A percentile compares a stretch with the other conserved stretches of the same genome.
Conservation (phyloP, 2,329 filamentous ascomycete species). For the Cytospora paraplurivora region DNA sequence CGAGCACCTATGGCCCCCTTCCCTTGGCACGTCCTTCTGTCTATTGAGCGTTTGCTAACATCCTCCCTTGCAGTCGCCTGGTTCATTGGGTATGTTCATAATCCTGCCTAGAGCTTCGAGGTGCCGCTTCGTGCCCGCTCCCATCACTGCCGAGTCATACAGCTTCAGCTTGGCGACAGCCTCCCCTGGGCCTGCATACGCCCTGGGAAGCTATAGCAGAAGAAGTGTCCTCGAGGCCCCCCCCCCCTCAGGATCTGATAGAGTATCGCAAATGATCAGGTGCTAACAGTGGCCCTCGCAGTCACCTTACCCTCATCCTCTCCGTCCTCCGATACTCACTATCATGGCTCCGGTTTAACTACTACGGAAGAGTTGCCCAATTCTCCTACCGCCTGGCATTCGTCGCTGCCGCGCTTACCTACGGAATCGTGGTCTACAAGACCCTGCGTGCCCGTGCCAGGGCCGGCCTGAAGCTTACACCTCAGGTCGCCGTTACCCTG, state of each 20-base stretch:
- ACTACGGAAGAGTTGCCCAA: slow-evolving; percentile 72
- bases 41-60: slow-evolving; percentile 38
- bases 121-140: slow-evolving; percentile 9
- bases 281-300: slow-evolving; percentile 41
- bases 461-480: slow-evolving; percentile 64
- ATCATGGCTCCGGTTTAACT: slow-evolving; percentile 89
- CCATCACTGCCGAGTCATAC: not conserved
- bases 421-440: slow-evolving; percentile 99
- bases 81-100: slow-evolving; percentile 73
- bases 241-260: no score
- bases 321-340: slow-evolving; percentile 80
- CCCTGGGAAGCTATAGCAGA: no score
- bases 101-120: slow-evolving; percentile 25
- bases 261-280: not conserved
- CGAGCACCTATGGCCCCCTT: slow-evolving; percentile 26
- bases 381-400: slow-evolving; percentile 92
- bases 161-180: not conserved
- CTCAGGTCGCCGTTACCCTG: slow-evolving; percentile 63
- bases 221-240: not conserved
- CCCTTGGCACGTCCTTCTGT: slow-evolving; percentile 7
- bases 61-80: slow-evolving; percentile 62
- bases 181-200: not conserved
- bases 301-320: slow-evolving; percentile 84
- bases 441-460: slow-evolving; percentile 84
- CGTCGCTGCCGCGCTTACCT: slow-evolving; percentile 84